Conservation (phyloP, 2,329 filamentous ascomycete genomes). For the Pestalotiopsis sp. region DNA sequence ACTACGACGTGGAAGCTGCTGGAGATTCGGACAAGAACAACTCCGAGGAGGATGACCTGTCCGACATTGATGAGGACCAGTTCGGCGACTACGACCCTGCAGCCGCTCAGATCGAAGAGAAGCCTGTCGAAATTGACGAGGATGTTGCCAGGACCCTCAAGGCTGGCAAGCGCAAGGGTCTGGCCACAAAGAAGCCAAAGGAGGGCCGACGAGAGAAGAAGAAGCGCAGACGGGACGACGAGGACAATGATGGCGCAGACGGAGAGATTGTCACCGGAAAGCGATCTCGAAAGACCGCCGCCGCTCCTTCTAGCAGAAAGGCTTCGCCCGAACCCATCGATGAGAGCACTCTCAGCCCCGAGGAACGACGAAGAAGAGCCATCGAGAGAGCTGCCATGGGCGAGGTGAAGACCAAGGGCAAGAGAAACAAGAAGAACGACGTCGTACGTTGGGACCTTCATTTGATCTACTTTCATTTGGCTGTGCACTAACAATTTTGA, state of each 20-base stretch:
- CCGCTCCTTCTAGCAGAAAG: slow-evolving; percentile 47
- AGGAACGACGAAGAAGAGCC: slow-evolving; percentile 80
- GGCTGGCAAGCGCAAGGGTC: slow-evolving; percentile 67
- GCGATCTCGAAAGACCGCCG: slow-evolving; percentile 44
- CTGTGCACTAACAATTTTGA: slow-evolving; percentile 22
- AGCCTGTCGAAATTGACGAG: slow-evolving; percentile 69
- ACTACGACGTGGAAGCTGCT: slow-evolving; percentile 43
- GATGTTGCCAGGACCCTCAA: slow-evolving; percentile 66
- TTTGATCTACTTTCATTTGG: slow-evolving; percentile 4
- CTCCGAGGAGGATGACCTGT: slow-evolving; percentile 51
- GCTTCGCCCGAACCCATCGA: slow-evolving; percentile 64
- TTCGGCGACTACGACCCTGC: slow-evolving; percentile 71
- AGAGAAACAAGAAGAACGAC: slow-evolving; percentile 78
- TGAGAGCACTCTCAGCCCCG: slow-evolving; percentile 79
- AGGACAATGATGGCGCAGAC: slow-evolving; percentile 51
- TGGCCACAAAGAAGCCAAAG: slow-evolving; percentile 71
- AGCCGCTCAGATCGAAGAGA: slow-evolving; percentile 64
- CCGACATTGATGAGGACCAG: slow-evolving; percentile 71
- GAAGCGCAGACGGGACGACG: slow-evolving; percentile 53
- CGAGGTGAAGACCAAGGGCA: slow-evolving; percentile 79
- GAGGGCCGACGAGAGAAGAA: slow-evolving; percentile 74
- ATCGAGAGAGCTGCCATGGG: slow-evolving; percentile 88
- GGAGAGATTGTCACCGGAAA: slow-evolving; percentile 48
- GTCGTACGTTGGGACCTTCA: slow-evolving; percentile 61
- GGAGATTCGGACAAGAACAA: slow-evolving; percentile 58